A percentile compares a stretch with the other conserved stretches of the same genome.
Evolutionary conservation across 2,329 filamentous ascomycete species (phyloP).

Genomic region (Fusarium incarnatum): DNA sequence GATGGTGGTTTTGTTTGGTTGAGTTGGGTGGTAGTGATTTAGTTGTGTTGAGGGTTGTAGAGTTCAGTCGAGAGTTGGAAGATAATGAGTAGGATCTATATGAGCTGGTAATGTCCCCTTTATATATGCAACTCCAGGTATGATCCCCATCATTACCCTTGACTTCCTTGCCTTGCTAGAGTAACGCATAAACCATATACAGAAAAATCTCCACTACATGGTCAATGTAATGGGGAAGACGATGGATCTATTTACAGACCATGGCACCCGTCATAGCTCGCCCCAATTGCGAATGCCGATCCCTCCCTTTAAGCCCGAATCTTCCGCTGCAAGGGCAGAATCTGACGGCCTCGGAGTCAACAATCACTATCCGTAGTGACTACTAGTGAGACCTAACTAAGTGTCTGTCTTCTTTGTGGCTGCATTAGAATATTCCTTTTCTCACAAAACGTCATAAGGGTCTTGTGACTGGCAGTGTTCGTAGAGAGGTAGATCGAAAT

Average conservation of each 20-base stretch:
- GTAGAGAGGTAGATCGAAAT: neutral
- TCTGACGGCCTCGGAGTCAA: neutral
- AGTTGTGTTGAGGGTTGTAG: neutral
- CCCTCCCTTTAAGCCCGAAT: slow-evolving; percentile 5
- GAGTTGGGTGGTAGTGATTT: neutral
- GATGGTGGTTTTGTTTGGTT: slow-evolving; percentile 6
- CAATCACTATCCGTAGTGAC: neutral
- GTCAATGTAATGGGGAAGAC: neutral
- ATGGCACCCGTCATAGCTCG: slow-evolving; percentile 24
- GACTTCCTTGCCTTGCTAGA: neutral
- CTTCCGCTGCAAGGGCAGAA: slow-evolving; percentile 1
- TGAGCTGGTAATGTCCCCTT: neutral
- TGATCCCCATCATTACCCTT: neutral
- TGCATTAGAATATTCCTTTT: slow-evolving; percentile 8
- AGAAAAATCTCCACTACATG: neutral
- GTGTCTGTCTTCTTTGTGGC: slow-evolving; percentile 1
- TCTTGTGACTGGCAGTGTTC: neutral
- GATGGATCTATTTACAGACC: slow-evolving; percentile 27
- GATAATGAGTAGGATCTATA: neutral
- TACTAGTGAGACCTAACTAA: neutral
- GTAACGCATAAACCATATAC: slow-evolving; percentile 4
- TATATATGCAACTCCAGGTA: slow-evolving; percentile 10
- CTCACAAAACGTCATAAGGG: neutral
- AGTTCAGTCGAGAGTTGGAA: neutral
- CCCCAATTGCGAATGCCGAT: slow-evolving; percentile 14